phyloP scores from a whole-genome alignment of 306 rosid genomes.

The Rubus parviflorus region DNA sequence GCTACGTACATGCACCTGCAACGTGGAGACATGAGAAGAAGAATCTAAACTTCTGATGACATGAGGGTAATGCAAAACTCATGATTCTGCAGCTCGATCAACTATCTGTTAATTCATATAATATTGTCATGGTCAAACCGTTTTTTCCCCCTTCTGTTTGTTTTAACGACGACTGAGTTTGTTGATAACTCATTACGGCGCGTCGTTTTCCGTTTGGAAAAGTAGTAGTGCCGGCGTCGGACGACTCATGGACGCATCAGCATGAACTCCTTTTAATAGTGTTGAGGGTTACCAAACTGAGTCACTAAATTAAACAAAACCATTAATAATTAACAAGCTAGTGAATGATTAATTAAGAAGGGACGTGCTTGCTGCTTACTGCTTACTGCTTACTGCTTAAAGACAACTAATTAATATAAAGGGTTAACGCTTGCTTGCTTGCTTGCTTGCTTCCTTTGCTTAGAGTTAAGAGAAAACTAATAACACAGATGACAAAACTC shows the following conservation, averaged over 20 bases:
- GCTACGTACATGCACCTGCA: neutral
- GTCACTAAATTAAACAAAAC: neutral
- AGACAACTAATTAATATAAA: neutral
- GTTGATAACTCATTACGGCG: neutral
- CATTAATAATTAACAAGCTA: neutral
- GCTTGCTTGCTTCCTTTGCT: too few species aligned
- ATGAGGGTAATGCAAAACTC: neutral
- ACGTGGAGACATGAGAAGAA: slow-evolving; percentile 10
- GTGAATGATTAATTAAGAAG: neutral
- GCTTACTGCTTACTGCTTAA: neutral
- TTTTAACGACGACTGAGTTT: neutral
- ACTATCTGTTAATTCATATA: neutral
- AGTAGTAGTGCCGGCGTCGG: slow-evolving; percentile 4
- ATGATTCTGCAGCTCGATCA: neutral
- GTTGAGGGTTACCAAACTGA: neutral
- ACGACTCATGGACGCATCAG: neutral
- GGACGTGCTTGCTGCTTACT: slow-evolving; percentile 3
- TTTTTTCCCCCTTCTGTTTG: neutral
- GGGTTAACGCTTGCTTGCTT: neutral
- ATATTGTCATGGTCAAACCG: neutral
- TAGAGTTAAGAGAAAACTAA: too few species aligned
- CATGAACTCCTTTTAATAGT: neutral
- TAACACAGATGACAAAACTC: too few species aligned
- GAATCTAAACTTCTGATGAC: neutral
- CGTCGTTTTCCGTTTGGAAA: neutral